Base-by-base conservation (phyloP, 352 stramenopile species). In the Phytopythium boreale region DNA sequence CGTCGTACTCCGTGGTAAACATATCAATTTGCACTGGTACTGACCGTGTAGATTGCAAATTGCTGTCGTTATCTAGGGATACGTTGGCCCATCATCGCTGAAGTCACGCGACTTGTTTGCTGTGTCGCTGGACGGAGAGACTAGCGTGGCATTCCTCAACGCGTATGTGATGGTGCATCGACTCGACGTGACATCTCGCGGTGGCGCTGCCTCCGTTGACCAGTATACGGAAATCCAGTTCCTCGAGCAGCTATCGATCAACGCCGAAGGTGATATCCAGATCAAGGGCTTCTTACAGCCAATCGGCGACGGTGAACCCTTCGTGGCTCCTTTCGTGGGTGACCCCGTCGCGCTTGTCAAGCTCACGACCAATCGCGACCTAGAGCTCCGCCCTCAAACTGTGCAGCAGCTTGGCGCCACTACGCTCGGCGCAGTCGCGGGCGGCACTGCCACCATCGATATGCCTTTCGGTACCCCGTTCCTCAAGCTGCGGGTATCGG, bases 181-280 rank as follows among this genome's bases (percentile, higher is more conserved):
- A 17, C 69, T 88, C 10, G 60, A 74, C 29, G 56, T 85, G 10
- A 43, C 62, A 46, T 75, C 77, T 47, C 50, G 59, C 11, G 71
- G 74, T 31, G 60, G 51, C 7, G 53, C 83, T 2, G 31, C 14
- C 24, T 64, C 68, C 2, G 68, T 93, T 56, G 85, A 93, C 59
- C 87, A 88, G 52, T 93, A 83, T 64, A 87, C 85, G 1, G 75
- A 82, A 19, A 58, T 87, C n/a, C 86, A 90, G 51, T 91, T 93
- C 61, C 74, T 61, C 27, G 46, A 52, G 15, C 56, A 65, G 52
- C 46, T 90, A 15, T 62, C 62, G 37, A 68, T 80, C 1, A 55
- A 76, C 61, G 74, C 76, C 7, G 66, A 63, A 15, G 64, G 51
- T 44, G 72, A 64, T 24, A 70, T 62, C 11, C 74, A 70, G 26